These are phyloP conservation scores for Venturiaceae sp. DNA, from an alignment of 2,329 filamentous ascomycete species.

Conservation along the genomic window DNA sequence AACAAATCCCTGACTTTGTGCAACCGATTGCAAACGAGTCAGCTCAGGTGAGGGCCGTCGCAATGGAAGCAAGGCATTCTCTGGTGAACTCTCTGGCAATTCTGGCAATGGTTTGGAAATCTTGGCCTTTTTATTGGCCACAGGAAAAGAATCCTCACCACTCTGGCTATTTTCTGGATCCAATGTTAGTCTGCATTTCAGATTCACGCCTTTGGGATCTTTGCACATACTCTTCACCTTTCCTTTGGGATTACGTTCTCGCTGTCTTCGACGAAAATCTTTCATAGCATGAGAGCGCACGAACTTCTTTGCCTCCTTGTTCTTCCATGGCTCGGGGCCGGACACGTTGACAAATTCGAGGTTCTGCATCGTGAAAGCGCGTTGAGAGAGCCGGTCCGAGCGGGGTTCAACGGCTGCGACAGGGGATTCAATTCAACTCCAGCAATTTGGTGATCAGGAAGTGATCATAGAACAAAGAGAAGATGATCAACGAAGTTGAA, in stretches of 20 bases:
- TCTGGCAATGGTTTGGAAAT: background rate
- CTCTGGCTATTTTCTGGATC: background rate
- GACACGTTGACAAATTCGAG: constrained; percentile 6
- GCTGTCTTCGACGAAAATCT: constrained; percentile 3
- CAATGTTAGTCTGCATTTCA: background rate
- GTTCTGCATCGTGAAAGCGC: background rate
- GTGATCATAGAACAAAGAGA: background rate
- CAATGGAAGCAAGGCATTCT: background rate
- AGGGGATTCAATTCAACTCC: background rate
- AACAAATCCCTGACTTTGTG: background rate
- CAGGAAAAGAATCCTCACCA: background rate
- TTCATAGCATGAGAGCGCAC: constrained; percentile 8
- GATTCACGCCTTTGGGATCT: background rate
- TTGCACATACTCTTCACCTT: constrained; percentile 5
- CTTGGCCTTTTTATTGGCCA: background rate
- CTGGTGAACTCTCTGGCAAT: background rate
- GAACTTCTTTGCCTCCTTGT: constrained; percentile 6
- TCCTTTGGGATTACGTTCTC: constrained; percentile 1
- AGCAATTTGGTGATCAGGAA: background rate
- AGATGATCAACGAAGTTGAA: background rate
- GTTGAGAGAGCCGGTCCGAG: background rate
- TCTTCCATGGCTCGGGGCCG: constrained; percentile 8
- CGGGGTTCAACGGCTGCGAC: background rate
- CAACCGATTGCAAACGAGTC: background rate
- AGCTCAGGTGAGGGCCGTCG: background rate